Percentiles rank a stretch among this genome's conserved stretches.
These are phyloP conservation scores for Vanrija pseudolonga DNA, from an alignment of 1,284 basidiomycete genomes.

Conservation along the genomic window DNA sequence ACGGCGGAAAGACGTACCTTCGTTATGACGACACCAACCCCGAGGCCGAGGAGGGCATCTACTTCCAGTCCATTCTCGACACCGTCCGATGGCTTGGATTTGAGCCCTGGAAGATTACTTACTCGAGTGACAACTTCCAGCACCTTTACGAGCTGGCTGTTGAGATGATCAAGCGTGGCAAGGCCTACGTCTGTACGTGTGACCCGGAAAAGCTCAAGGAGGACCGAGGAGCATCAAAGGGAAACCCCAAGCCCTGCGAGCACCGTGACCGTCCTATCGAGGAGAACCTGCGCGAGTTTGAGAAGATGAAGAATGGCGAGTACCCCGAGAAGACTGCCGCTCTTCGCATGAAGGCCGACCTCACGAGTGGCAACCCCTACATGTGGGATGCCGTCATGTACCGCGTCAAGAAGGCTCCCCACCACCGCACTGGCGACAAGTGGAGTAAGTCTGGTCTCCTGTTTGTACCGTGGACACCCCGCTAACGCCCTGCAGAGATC, in stretches of 20 bases:
- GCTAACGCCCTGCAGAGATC: constrained; percentile 34
- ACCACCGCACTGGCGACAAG: constrained; percentile 87
- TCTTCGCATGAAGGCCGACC: constrained; percentile 96
- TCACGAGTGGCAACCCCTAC: constrained; percentile 90
- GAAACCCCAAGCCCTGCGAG: constrained; percentile 76
- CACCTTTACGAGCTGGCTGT: constrained; percentile 82
- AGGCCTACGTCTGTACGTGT: constrained; percentile 95
- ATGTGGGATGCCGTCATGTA: constrained; percentile 99
- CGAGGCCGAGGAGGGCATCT: constrained; percentile 91
- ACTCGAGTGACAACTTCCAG: constrained; percentile 97
- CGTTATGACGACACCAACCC: constrained; percentile 98
- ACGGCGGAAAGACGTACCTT: constrained; percentile 86
- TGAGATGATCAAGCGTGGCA: constrained; percentile 84
- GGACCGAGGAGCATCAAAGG: constrained; percentile 76
- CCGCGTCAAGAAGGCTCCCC: constrained; percentile 82
- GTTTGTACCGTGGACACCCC: constrained; percentile 35
- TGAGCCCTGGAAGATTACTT: constrained; percentile 98
- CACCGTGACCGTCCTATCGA: constrained; percentile 79
- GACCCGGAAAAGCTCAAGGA: constrained; percentile 89
- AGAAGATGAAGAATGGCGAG: constrained; percentile 86
- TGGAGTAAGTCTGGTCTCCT: constrained; percentile 74
- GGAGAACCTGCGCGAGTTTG: constrained; percentile 84
- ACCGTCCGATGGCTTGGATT: constrained; percentile 95
- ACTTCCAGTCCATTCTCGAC: constrained; percentile 95
- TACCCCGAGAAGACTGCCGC: constrained; percentile 88